phyloP scores from a whole-genome alignment of 2,329 filamentous ascomycete genomes.

The Ophiostoma himal-ulmi region DNA sequence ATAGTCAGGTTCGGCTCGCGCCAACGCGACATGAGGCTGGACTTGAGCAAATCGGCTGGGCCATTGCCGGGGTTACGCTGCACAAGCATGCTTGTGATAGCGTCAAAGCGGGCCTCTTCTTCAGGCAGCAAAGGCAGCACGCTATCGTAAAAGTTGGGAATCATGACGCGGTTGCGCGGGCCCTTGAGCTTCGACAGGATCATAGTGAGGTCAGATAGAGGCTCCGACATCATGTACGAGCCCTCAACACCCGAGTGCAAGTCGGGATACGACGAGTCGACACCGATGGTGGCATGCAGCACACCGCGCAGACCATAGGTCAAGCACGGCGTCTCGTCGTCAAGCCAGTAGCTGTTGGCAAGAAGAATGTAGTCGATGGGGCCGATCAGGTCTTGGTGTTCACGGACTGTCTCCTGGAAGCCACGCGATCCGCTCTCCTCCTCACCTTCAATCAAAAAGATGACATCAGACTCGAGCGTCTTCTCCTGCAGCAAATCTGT shows the following conservation, averaged over 20 bases:
- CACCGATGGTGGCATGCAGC: conserved; percentile 82
- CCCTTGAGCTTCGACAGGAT: conserved; percentile 79
- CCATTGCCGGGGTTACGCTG: conserved; percentile 58
- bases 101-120: conserved; percentile 75
- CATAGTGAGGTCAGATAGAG: conserved; percentile 82
- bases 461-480: conserved; percentile 74
- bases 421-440: conserved; percentile 92
- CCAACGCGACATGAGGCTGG: conserved; percentile 88
- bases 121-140: conserved; percentile 68
- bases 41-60: conserved; percentile 64
- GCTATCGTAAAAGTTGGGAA: conserved; percentile 83
- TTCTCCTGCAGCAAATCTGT: conserved; percentile 84
- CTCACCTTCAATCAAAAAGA: conserved; percentile 94
- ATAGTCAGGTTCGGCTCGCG: conserved; percentile 91
- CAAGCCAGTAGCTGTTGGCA: conserved; percentile 97
- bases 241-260: conserved; percentile 96
- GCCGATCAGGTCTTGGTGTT: conserved; percentile 79
- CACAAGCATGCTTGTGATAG: conserved; percentile 73
- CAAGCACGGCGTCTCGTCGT: conserved; percentile 89
- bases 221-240: conserved; percentile 82
- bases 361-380: conserved; percentile 89
- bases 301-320: conserved; percentile 93
- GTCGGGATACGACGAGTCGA: conserved; percentile 81
- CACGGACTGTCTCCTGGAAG: conserved; percentile 74
- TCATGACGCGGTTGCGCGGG: conserved; percentile 69